Base-by-base conservation (phyloP, 1,284 basidiomycete genomes). In the Tausonia pullulans region DNA sequence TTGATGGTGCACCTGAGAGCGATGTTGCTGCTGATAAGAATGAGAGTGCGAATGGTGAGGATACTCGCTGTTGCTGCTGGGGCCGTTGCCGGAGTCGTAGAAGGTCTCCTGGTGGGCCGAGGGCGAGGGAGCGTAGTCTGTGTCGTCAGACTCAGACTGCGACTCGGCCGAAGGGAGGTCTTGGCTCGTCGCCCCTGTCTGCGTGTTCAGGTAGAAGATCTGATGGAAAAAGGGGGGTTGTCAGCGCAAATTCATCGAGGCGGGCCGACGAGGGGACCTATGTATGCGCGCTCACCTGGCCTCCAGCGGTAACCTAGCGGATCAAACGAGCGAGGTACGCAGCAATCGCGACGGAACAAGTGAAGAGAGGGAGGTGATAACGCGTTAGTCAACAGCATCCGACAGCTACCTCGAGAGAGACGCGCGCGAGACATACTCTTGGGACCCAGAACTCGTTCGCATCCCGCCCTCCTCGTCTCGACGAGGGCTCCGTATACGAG, bases 141-240 rank as follows among this genome's bases (percentile, higher is more conserved):
- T 27, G 27, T 27, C 27, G 27, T 27, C 27, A 27, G 27, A 27
- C 27, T 27, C 27, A 27, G 27, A 27, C 27, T 27, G 27, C 27
- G 27, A 27, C 16, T 68, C 66, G 39, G 68, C 61, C 0, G 55
- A 78, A n/a, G 94, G 94, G 51, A 96, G 78, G 70, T 97, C 90
- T 71, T 84, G 83, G 11, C 90, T 85, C 51, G 84, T 85, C 72
- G 93, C 86, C 49, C 91, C 91, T 2, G 93, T 97, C 69, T 88
- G 82, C 0, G 88, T 88, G 72, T 98, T 98, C 70, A 90, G 83
- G 77, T 96, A 98, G 79, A 87, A 92, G 73, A 97, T 89, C 88
- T 97, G 73, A 3, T 66, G 27, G 27, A 27, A 27, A 27, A 27
- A 27, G 27, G 27, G 27, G 27, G 27, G 27, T 27, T 27, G 27